Percentiles rank a stretch among this genome's conserved stretches.
phyloP scores from a whole-genome alignment of 2,329 filamentous ascomycete species.

The Trichoderma atrobrunneum region DNA sequence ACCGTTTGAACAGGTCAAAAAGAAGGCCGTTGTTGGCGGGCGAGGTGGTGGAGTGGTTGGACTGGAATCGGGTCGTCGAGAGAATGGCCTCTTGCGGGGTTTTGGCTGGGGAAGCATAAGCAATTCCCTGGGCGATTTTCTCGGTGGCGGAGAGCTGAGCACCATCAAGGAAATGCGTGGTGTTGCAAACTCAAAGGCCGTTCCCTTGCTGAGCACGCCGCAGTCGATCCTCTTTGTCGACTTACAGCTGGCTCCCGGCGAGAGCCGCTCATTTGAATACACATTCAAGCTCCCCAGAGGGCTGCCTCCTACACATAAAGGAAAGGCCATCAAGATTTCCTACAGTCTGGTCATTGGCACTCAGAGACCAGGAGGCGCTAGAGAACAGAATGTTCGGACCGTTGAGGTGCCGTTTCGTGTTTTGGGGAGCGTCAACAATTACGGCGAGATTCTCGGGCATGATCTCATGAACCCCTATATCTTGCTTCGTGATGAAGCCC shows the following conservation, averaged over 20 bases:
- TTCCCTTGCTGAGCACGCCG: constrained; percentile 89
- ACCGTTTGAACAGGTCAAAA: constrained; percentile 93
- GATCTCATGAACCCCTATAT: constrained; percentile 95
- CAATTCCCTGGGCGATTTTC: constrained; percentile 79
- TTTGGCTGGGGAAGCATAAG: constrained; percentile 88
- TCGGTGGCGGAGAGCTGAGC: constrained; percentile 85
- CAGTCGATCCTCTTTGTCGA: constrained; percentile 97
- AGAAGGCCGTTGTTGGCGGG: constrained; percentile 84
- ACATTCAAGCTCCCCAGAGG: constrained; percentile 81
- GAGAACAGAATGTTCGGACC: constrained; percentile 81
- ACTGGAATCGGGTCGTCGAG: constrained; percentile 68
- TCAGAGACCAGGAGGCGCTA: constrained; percentile 74
- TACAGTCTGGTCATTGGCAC: constrained; percentile 92
- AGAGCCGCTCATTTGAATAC: constrained; percentile 85
- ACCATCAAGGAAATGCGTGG: constrained; percentile 95
- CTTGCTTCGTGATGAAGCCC: constrained; percentile 78
- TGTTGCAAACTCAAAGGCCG: constrained; percentile 77
- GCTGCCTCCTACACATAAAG: constrained; percentile 85
- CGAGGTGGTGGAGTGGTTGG: constrained; percentile 86
- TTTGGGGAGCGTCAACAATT: constrained; percentile 84
- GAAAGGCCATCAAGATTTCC: constrained; percentile 88
- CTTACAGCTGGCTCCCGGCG: constrained; percentile 78
- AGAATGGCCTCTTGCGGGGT: constrained; percentile 75
- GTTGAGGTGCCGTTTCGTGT: constrained; percentile 92
- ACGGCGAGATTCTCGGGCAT: constrained; percentile 86